Evolutionary conservation across 2,329 filamentous ascomycete species (phyloP), one percentile per base, ranked within the genome.

Genomic region (Xylariales sp.): DNA sequence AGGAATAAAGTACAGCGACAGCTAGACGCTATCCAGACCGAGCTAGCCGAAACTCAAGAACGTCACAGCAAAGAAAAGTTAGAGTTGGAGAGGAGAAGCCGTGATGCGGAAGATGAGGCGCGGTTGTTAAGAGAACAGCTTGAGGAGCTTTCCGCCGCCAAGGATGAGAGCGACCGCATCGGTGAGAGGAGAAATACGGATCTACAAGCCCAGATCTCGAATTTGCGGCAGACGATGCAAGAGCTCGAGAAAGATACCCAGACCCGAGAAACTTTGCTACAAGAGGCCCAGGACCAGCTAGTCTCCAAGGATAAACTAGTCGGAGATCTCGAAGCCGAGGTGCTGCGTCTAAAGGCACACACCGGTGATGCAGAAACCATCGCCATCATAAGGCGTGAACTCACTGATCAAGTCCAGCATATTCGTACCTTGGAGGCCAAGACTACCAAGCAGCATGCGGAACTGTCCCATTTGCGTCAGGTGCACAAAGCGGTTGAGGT

Each of bases 331-430:
- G 90, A 97, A 62, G 81, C 85, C 0, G 88, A 97, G 38, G 78
- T 96, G 7, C 65, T 96, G 37, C 76, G 83, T 21, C 66, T 95
- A 5, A 96, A 91, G 56, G 87, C 90, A 0, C 86, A 93, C 52
- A 86, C 86, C 2, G 88, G 85, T 8, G 91, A 96, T 57, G 80
- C 81, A 0, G 90, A 96, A 48, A 93, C 88, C 1, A 74, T 97
- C 53, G 78, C 75, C 5, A 79, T 96, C 23, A 85, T 98, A 50
- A 88, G 91, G 57, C 78, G 82, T 48, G 90, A 98, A 62, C 73
- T 98, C 5, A 83, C 85, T 0, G 90, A 96, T 47, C 93, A 97
- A 56, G 86, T 98, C 1, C 74, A 80, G n/a, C 89, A 97, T 54
- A 95, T 96, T 47, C 82, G 88, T 42, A 82, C 78, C 20, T 70